Conservation (phyloP, 2,329 filamentous ascomycete genomes). For the Colletotrichum camelliae region DNA sequence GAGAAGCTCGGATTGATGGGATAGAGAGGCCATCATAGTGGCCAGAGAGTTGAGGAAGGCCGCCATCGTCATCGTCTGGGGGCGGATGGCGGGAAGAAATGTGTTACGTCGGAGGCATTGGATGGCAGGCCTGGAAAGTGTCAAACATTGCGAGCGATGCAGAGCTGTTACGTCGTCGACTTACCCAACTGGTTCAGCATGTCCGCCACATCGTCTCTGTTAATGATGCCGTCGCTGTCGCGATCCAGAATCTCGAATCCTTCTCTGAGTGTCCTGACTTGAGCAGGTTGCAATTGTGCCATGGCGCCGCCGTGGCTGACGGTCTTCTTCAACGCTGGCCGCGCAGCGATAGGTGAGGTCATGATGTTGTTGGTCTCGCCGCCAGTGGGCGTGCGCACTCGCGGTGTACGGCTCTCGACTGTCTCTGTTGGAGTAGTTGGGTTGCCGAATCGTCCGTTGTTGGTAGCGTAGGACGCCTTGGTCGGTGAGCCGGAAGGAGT, state of each 20-base stretch:
- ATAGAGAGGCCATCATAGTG: conserved; percentile 74
- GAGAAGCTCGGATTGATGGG: conserved; percentile 78
- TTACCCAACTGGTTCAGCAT: conserved; percentile 86
- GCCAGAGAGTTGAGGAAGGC: conserved; percentile 86
- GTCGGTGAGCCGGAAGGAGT: conserved; percentile 69
- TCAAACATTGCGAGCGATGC: neutral
- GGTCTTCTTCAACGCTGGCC: conserved; percentile 37
- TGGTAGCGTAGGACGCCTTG: conserved; percentile 38
- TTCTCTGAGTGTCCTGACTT: conserved; percentile 87
- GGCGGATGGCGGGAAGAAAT: conserved; percentile 80
- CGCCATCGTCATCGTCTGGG: conserved; percentile 79
- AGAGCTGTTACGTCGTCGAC: neutral
- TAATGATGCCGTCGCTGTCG: conserved; percentile 84
- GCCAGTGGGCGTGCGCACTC: conserved; percentile 28
- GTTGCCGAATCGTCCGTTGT: conserved; percentile 39
- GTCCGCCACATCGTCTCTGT: conserved; percentile 82
- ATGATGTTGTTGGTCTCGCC: conserved; percentile 35
- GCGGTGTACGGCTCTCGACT: conserved; percentile 43
- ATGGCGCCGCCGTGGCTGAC: conserved; percentile 59
- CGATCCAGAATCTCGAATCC: conserved; percentile 93
- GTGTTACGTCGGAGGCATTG: conserved; percentile 71
- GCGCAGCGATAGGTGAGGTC: conserved; percentile 39
- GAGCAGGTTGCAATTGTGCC: conserved; percentile 77
- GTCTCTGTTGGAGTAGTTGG: conserved; percentile 45
- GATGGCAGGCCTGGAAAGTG: conserved; percentile 71